A percentile compares a stretch with the other conserved stretches of the same genome.
phyloP scores from a whole-genome alignment of 2,329 filamentous ascomycete species.

The Dryadomyces sulphureus region DNA sequence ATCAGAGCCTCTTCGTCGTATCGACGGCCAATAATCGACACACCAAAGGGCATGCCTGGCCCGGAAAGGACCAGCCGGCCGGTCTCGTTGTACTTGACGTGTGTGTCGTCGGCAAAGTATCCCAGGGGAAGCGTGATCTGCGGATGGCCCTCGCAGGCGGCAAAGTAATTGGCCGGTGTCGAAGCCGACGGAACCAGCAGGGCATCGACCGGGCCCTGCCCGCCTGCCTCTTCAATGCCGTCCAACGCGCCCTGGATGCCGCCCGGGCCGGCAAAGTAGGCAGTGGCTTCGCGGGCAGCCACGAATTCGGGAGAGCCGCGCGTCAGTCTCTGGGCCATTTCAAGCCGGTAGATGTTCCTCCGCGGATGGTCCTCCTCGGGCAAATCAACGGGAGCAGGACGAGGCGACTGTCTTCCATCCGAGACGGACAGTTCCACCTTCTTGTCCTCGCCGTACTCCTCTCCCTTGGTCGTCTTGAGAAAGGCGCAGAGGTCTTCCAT shows the following conservation, averaged over 20 bases:
- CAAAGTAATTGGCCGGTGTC: slow-evolving; percentile 40
- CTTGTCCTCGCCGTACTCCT: slow-evolving; percentile 48
- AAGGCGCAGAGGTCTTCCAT: slow-evolving; percentile 38
- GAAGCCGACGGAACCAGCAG: slow-evolving; percentile 40
- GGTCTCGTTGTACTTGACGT: slow-evolving; percentile 24
- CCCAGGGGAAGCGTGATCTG: slow-evolving; percentile 51
- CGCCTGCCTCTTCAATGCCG: slow-evolving; percentile 11
- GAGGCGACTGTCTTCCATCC: too few species aligned
- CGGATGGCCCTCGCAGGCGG: slow-evolving; percentile 41
- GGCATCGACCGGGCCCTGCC: slow-evolving; percentile 42
- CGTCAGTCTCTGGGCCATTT: neutral
- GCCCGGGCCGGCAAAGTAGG: slow-evolving; percentile 33
- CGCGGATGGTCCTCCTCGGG: neutral
- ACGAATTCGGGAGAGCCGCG: slow-evolving; percentile 20
- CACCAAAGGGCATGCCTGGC: slow-evolving; percentile 37
- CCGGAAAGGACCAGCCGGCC: slow-evolving; percentile 35
- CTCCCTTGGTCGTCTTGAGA: slow-evolving; percentile 34
- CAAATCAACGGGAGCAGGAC: too few species aligned
- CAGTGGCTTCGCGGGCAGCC: neutral
- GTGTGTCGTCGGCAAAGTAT: slow-evolving; percentile 33
- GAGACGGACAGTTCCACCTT: slow-evolving; percentile 19
- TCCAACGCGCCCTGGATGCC: slow-evolving; percentile 37
- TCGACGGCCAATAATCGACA: slow-evolving; percentile 45
- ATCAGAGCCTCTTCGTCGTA: slow-evolving; percentile 50
- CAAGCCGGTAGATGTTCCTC: slow-evolving; percentile 6